Evolutionary conservation across 805 yeast genomes (phyloP), one percentile per base, ranked within the genome.

Genomic region (Cyberlindnera nakhonratchasimensis): DNA sequence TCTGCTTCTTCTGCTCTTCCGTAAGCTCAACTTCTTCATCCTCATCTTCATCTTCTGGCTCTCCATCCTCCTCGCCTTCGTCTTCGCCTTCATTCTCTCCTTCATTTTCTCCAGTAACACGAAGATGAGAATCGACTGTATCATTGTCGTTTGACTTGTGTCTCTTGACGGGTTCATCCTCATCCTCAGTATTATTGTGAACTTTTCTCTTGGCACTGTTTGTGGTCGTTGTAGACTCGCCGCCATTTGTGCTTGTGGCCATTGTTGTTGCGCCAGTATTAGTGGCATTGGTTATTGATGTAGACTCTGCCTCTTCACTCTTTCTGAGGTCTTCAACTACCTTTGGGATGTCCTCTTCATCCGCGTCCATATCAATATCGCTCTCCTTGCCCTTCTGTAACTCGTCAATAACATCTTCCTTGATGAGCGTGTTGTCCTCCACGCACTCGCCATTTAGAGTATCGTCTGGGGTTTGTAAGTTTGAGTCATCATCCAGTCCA

Each of bases 341-440:
- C 32, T 46, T 43, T 31, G 46, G 44, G 29, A 48, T 54, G 12
- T 48, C 59, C 5, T 56, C 55, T 8, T 52, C 57, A 13, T 53
- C 44, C 5, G 51, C 43, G 9, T 48, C 56, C 22, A 45, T 50
- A 12, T 50, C 57, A 10, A 48, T 34, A 9, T 51, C 57, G 20
- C 50, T 57, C 11, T 52, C 58, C 3, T 53, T 54, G 12, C 42
- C 42, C 13, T 48, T 41, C 17, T 50, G 37, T 3, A 52, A 23
- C 39, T 55, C 57, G 10, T 43, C 51, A 19, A 48, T 51, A 16
- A 50, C 53, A 16, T 46, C 64, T 32, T 51, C 54, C 29, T 49
- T 53, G 25, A 53, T 52, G 8, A 54, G 40, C 13, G 57, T 50
- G 34, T 54, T 40, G 45, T 55, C 46, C 3, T 42, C 48, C 2